A percentile compares a stretch with the other conserved stretches of the same genome.
phyloP scores from a whole-genome alignment of 768 basidiomycete species.

The Candolleomyces eurysporus region DNA sequence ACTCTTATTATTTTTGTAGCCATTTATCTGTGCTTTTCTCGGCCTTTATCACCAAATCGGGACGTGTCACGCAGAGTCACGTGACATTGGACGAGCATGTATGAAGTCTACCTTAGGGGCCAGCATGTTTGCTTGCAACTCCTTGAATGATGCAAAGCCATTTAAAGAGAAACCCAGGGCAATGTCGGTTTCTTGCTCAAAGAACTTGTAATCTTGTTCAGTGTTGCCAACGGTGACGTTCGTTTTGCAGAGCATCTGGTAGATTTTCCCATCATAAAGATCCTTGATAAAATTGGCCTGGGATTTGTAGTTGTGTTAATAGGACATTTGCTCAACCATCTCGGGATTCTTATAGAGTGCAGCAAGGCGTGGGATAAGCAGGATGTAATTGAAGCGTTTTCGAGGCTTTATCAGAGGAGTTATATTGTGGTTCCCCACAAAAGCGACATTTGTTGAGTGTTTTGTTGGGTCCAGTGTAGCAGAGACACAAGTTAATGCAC shows the following conservation, averaged over 20 bases:
- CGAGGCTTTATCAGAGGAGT: constrained; percentile 17
- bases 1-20: no score
- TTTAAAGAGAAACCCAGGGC: constrained; percentile 42
- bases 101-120: constrained; percentile 18
- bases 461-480: constrained; percentile 19
- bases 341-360: constrained; percentile 18
- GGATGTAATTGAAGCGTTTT: constrained; percentile 33
- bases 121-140: constrained; percentile 31
- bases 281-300: constrained; percentile 15
- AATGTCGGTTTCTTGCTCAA: constrained; percentile 37
- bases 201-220: constrained; percentile 25
- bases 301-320: not conserved
- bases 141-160: constrained; percentile 40
- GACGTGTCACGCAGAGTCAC: no score
- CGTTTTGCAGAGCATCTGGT: constrained; percentile 19
- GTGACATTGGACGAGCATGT: no score
- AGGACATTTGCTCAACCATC: not conserved
- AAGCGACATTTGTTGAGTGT: constrained; percentile 24
- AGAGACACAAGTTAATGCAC: constrained; percentile 18
- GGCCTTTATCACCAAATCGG: no score
- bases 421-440: constrained; percentile 21
- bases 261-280: constrained; percentile 34
- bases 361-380: constrained; percentile 23
- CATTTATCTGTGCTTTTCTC: no score
- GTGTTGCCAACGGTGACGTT: constrained; percentile 21